Evolutionary conservation across 78 protist genomes (phyloP).

Genomic region (Mantamonas sphyraenae): DNA sequence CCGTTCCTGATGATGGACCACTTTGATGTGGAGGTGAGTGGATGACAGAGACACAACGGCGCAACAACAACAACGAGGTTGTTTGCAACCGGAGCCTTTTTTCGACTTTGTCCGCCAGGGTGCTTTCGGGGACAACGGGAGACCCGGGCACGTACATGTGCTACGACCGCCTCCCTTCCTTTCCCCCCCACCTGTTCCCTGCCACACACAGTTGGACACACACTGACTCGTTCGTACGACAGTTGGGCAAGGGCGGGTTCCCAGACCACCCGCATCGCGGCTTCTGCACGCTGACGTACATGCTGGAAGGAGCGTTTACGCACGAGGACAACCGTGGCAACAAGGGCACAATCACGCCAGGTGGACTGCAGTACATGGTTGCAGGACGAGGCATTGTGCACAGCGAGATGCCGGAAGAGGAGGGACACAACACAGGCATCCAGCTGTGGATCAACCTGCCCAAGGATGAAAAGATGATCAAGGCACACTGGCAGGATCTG

Average conservation of each 20-base stretch:
- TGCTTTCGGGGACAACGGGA: too few relatives aligned
- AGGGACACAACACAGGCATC: not conserved
- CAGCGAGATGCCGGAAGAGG: slow-evolving; percentile 22
- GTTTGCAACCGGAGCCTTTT: not conserved
- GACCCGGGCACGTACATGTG: too few relatives aligned
- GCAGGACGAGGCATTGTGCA: slow-evolving; percentile 55
- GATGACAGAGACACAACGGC: too few relatives aligned
- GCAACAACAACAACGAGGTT: not conserved
- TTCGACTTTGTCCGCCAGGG: not conserved
- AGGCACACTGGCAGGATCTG: slow-evolving; percentile 65
- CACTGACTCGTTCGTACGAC: not conserved
- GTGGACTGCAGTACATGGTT: slow-evolving; percentile 52
- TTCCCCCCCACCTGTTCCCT: too few relatives aligned
- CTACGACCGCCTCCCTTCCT: too few relatives aligned
- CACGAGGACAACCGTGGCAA: slow-evolving; percentile 43
- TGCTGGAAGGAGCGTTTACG: slow-evolving; percentile 22
- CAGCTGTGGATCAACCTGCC: slow-evolving; percentile 75
- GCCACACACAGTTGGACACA: too few relatives aligned
- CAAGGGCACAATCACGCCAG: not conserved
- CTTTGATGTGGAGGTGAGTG: not conserved
- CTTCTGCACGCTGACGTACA: slow-evolving; percentile 51
- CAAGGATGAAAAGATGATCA: slow-evolving; percentile 52
- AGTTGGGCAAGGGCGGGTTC: slow-evolving; percentile 4
- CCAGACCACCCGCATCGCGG: slow-evolving; percentile 67
- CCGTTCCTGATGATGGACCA: slow-evolving; percentile 26